phyloP scores from a whole-genome alignment of 495 filamentous ascomycete genomes.

The Penicillium dipodomyicola region DNA sequence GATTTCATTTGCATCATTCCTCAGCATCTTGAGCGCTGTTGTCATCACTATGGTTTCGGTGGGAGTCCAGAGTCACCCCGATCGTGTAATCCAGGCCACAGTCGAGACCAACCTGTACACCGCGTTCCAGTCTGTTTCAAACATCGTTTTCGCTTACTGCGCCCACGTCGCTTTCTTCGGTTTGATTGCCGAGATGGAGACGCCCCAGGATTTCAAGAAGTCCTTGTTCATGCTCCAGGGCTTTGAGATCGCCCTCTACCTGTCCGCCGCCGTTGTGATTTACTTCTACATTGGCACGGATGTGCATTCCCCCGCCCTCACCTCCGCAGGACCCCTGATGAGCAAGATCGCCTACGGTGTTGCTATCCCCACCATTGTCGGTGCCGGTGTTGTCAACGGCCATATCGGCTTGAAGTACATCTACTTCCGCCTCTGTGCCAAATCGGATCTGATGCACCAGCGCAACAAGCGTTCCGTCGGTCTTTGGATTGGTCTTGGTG shows the following conservation, averaged over 20 bases:
- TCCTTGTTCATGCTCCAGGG: conserved; percentile 62
- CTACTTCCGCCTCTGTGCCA: conserved; percentile 57
- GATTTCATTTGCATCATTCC: conserved; percentile 58
- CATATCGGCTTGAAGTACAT: conserved; percentile 62
- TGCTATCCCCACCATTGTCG: conserved; percentile 70
- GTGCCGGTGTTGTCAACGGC: conserved; percentile 70
- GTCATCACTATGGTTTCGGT: conserved; percentile 70
- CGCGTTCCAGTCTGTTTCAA: conserved; percentile 46
- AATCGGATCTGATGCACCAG: conserved; percentile 54
- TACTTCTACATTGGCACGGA: conserved; percentile 67
- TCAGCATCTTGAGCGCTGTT: conserved; percentile 45
- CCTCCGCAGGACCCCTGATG: conserved; percentile 59
- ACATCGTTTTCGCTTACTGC: conserved; percentile 57
- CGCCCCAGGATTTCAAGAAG: conserved; percentile 64
- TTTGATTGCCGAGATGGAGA: conserved; percentile 75
- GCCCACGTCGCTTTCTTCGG: conserved; percentile 72
- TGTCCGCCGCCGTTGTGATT: conserved; percentile 63
- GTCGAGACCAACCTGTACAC: conserved; percentile 34
- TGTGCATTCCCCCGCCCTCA: conserved; percentile 69
- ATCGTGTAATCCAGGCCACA: conserved; percentile 29
- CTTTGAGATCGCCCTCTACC: conserved; percentile 67
- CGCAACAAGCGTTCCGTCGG: conserved; percentile 44
- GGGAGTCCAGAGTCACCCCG: conserved; percentile 46
- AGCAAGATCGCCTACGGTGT: conserved; percentile 77
- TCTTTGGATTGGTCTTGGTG: conserved; percentile 56